A percentile compares a stretch with the other conserved stretches of the same genome.
Evolutionary conservation across 352 stramenopile species (phyloP).

Genomic region (Phytophthora idaei): DNA sequence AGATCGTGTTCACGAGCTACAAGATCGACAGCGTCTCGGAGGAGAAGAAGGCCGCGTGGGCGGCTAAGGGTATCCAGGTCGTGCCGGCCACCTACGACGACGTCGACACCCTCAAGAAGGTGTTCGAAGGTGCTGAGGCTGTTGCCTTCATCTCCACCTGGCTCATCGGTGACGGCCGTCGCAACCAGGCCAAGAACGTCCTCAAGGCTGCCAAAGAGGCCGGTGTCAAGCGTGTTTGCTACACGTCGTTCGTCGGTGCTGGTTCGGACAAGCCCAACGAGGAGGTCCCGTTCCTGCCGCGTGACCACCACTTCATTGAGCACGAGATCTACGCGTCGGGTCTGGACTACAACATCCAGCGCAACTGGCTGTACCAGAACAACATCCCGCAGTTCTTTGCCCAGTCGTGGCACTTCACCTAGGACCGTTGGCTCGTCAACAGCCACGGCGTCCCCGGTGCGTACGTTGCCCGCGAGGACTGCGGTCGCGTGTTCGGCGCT

Average conservation of each 20-base stretch:
- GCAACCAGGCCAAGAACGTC: conserved; percentile 27
- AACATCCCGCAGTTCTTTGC: conserved; percentile 32
- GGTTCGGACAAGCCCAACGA: conserved; percentile 24
- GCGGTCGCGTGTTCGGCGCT: conserved; percentile 29
- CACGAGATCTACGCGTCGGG: conserved; percentile 27
- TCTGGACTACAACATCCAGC: conserved; percentile 42
- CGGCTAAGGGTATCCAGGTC: conserved; percentile 22
- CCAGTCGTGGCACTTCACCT: conserved; percentile 40
- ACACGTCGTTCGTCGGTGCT: conserved; percentile 38
- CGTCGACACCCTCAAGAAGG: conserved; percentile 30
- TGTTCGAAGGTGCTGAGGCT: conserved; percentile 26
- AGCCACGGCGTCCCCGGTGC: conserved; percentile 28
- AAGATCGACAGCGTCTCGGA: conserved; percentile 26
- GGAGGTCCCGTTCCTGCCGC: conserved; percentile 37
- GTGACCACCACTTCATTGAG: conserved; percentile 37
- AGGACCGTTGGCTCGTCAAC: conserved; percentile 39
- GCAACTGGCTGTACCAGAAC: conserved; percentile 43
- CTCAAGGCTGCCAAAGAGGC: conserved; percentile 24
- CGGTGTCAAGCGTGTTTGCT: conserved; percentile 37
- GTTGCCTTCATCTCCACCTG: conserved; percentile 35
- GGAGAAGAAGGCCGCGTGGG: neutral
- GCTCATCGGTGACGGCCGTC: conserved; percentile 28
- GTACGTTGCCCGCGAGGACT: conserved; percentile 36
- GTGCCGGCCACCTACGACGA: conserved; percentile 29
- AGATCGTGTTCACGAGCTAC: conserved; percentile 35